A percentile compares a stretch with the other conserved stretches of the same genome.
phyloP scores from a whole-genome alignment of 2,329 filamentous ascomycete genomes.

The Epichloe typhina region DNA sequence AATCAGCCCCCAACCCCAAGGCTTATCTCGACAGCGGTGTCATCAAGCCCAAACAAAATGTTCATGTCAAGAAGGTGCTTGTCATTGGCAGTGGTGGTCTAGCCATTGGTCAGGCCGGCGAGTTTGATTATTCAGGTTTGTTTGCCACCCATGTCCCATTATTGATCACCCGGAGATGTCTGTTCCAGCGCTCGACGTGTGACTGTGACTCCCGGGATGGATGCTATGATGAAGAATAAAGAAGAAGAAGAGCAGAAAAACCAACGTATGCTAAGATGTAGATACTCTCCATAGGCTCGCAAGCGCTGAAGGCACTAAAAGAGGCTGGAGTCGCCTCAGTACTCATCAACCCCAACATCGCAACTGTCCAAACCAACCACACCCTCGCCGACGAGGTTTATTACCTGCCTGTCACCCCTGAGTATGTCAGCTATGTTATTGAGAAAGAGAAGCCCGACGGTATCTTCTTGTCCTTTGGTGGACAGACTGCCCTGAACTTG shows the following conservation, averaged over 20 bases:
- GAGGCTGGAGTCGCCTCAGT: conserved; percentile 86
- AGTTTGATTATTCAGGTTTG: conserved; percentile 97
- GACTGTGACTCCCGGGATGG: not conserved
- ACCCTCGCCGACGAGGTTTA: conserved; percentile 93
- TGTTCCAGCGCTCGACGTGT: not conserved
- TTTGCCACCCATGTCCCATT: not conserved
- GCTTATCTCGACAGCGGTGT: conserved; percentile 83
- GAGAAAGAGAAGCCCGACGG: conserved; percentile 92
- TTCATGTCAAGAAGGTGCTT: conserved; percentile 92
- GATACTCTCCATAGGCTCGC: conserved; percentile 52
- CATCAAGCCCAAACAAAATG: conserved; percentile 63
- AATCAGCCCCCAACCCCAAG: conserved; percentile 67
- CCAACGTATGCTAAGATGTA: conserved; percentile 8
- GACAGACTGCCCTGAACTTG: conserved; percentile 91
- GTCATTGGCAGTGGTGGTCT: conserved; percentile 93
- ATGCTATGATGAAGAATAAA: not conserved
- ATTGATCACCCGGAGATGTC: not conserved
- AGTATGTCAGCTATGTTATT: conserved; percentile 96
- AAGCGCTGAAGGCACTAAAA: conserved; percentile 93
- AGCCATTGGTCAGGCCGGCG: conserved; percentile 92
- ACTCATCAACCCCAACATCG: conserved; percentile 95
- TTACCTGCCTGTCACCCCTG: conserved; percentile 92
- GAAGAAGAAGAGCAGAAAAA: not conserved
- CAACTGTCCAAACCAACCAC: conserved; percentile 96
- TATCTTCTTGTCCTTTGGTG: conserved; percentile 94